Evolutionary conservation across 495 filamentous ascomycete genomes (phyloP), one percentile per base, ranked within the genome.

Genomic region (Mytilinidion resinicola): DNA sequence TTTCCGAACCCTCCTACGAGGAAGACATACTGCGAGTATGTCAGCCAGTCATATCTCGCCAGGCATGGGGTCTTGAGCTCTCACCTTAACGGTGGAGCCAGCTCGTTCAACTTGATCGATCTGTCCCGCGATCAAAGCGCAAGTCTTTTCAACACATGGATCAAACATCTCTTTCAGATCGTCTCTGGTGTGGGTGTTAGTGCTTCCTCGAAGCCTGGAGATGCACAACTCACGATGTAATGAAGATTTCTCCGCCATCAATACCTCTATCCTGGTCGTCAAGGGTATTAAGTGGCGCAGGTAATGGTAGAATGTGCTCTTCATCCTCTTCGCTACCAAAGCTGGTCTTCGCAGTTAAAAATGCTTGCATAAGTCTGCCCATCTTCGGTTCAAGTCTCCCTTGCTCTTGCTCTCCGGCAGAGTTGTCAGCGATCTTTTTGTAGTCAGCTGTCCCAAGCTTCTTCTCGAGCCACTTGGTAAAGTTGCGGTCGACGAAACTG

Each of bases 1-100:
- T 60, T 53, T 11, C 51, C 58, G 36, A 60, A 60, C 5, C 58
- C 58, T 15, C 58, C 58, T 8, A 60, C 58, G 9, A 55, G 39
- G 38, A 60, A 60, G 9, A 60, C 36, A 20, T 55, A 60, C 58
- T 60, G 34, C 14, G 20, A 1, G 49, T 12, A 11, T 15, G 57
- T 59, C 38, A 59, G 38, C 21, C 15, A 17, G 25, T 36, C 48
- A 34, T 8, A 33, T 52, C 19, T 21, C 7, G 14, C 5, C 12
- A n/a, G n/a, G 14, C 9, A 30, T 12, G 20, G 34, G 21, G 38
- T 21, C 9, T 14, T 19, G 14, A 33, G 6, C 30, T 30, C 38
- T n/a, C 20, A 62, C 59, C 50, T 62, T 62, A 4, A 62, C 15
- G 5, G 33, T 43, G 8, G 49, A n/a, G 14, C 30, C 53, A 17